phyloP scores from a whole-genome alignment of 805 yeast species.

The Spathaspora hagerdaliae region DNA sequence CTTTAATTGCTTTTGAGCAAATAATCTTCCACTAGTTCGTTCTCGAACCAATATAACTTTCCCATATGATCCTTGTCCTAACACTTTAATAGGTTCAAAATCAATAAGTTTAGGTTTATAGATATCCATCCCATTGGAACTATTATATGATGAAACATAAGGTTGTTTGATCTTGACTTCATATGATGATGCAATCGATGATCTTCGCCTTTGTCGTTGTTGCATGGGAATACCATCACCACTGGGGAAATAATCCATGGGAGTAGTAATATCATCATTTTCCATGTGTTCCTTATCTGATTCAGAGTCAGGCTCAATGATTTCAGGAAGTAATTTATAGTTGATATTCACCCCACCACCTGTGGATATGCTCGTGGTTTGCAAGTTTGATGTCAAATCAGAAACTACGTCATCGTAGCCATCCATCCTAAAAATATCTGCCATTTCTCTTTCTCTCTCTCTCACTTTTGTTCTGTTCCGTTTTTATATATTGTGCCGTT shows the following conservation, averaged over 20 bases:
- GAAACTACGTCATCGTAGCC: conserved; percentile 20
- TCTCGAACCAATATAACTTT: conserved; percentile 40
- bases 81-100: conserved; percentile 39
- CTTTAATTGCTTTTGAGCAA: conserved; percentile 42
- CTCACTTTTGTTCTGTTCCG: too few species aligned
- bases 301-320: neutral
- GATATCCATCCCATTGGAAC: conserved; percentile 9
- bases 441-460: too few species aligned
- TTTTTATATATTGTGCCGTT: too few species aligned
- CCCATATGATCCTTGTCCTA: conserved; percentile 43
- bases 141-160: conserved; percentile 24
- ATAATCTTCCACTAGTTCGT: conserved; percentile 31
- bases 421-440: conserved; percentile 34
- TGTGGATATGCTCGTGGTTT: neutral
- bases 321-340: neutral
- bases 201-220: conserved; percentile 14
- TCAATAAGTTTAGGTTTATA: conserved; percentile 30
- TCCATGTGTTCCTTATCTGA: conserved; percentile 1
- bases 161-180: conserved; percentile 31
- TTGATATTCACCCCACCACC: neutral
- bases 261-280: conserved; percentile 1
- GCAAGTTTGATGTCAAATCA: neutral
- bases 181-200: conserved; percentile 29
- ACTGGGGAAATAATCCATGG: conserved; percentile 5
- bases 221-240: conserved; percentile 11